These are phyloP conservation scores for Diaporthe humulicola DNA, from an alignment of 2,329 filamentous ascomycete genomes.

Conservation along the genomic window DNA sequence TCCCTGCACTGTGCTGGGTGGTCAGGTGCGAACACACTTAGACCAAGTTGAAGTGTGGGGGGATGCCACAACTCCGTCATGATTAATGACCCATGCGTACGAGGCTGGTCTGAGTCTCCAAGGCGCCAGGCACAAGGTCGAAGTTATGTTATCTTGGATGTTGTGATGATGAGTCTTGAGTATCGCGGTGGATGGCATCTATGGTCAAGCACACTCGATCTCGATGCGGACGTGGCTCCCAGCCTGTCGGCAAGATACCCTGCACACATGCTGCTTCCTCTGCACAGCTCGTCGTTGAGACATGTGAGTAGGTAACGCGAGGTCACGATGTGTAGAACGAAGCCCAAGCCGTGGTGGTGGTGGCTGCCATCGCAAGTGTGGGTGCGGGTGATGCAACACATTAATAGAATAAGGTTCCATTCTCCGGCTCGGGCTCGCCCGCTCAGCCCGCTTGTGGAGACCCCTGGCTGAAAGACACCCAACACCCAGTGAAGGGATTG, in stretches of 20 bases:
- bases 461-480: not conserved
- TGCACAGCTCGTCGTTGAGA: not conserved
- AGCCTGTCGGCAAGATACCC: not conserved
- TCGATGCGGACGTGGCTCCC: not conserved
- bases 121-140: not conserved
- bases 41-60: not conserved
- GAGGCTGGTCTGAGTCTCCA: not conserved
- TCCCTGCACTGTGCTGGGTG: not conserved
- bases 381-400: slow-evolving; percentile 4
- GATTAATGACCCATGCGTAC: not conserved
- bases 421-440: slow-evolving; percentile 22
- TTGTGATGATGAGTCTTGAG: not conserved
- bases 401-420: slow-evolving; percentile 28
- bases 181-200: not conserved
- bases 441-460: slow-evolving; percentile 29
- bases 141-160: not conserved
- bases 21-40: not conserved
- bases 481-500: not conserved
- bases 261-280: not conserved
- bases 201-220: not conserved
- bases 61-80: not conserved
- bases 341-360: not conserved
- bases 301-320: not conserved
- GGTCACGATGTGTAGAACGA: not conserved
- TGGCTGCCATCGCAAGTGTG: not conserved